Evolutionary conservation across 352 stramenopile genomes (phyloP).

Genomic region (Pythium chondricola): DNA sequence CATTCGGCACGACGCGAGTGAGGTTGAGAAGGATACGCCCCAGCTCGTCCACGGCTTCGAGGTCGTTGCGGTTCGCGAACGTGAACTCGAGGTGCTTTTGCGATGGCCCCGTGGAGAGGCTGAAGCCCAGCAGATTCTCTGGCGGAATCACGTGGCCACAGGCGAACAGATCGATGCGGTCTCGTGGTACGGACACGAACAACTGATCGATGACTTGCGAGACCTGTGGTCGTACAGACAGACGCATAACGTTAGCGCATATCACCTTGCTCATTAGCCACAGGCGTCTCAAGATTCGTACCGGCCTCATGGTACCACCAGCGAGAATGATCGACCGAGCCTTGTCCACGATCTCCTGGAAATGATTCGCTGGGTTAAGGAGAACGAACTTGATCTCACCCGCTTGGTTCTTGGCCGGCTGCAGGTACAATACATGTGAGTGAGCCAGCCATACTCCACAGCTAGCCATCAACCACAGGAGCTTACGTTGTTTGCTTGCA

Average conservation of each 20-base stretch:
- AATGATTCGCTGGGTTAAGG: conserved; percentile 92
- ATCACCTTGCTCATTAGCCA: too few relatives aligned
- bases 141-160: conserved; percentile 98
- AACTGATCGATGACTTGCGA: conserved; percentile 93
- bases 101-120: conserved; percentile 70
- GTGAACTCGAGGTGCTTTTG: conserved; percentile 93
- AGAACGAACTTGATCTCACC: conserved; percentile 91
- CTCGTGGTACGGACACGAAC: conserved; percentile 72
- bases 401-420: conserved; percentile 46
- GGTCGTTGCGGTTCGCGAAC: conserved; percentile 65
- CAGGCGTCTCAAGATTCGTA: conserved; percentile 26
- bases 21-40: conserved; percentile 91
- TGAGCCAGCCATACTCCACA: too few relatives aligned
- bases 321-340: conserved; percentile 94
- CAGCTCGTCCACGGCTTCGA: conserved; percentile 92
- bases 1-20: conserved; percentile 84
- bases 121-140: conserved; percentile 87
- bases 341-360: conserved; percentile 93
- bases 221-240: conserved; percentile 32
- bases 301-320: conserved; percentile 97
- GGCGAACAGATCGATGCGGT: conserved; percentile 92
- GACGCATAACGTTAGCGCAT: too few relatives aligned
- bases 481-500: conserved; percentile 36
- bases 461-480: too few relatives aligned
- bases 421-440: conserved; percentile 7